Base-by-base conservation (phyloP, 78 protist species). In the Neovahlkampfia damariscottae region DNA sequence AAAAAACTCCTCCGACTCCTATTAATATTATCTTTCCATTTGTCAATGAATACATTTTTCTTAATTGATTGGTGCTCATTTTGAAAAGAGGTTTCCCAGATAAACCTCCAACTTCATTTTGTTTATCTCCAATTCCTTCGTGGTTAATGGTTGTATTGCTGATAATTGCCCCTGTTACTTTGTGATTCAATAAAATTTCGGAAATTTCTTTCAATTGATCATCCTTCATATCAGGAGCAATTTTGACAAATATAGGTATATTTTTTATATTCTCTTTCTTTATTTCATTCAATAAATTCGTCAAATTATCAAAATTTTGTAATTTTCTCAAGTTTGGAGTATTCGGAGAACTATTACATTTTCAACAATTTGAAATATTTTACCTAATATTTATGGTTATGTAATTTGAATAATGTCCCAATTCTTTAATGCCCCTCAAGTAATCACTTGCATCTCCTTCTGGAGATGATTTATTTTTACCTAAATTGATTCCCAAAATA, bases 261-360 rank as follows among this genome's bases (percentile, higher is more conserved):
- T 3, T n/a, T 37, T 34, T 76, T 9, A 27, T 5, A 8, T 1
- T 2, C 58, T 1, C 6, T 5, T 81, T 7, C 1, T 32, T 1
- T 2, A 73, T 8, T 27, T 1, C 1, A 31, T 0, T 74, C 19
- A 77, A 4, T 6, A 77, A 40, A 27, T 3, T 35, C 5, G 9
- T 0, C 8, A 84, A 79, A 28, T 1, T 70, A 1, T 77, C 81
- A 10, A 29, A 1, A 29, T 76, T 67, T 70, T 89, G 93, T 28
- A 89, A 78, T 4, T 1, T 59, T 29, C 94, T 85, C 68, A 90
- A 83, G 10, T 85, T 85, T 1, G 94, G 90, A 8, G 91, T 90
- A 80, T 90, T 90, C 58, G 94, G 94, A 29, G 88, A 85, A 1
- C 89, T n/a, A n/a, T n/a, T n/a, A n/a, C n/a, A n/a, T n/a, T n/a